These are phyloP conservation scores for Rhodotorula sp. DNA, from an alignment of 1,284 basidiomycete species.

Conservation along the genomic window DNA sequence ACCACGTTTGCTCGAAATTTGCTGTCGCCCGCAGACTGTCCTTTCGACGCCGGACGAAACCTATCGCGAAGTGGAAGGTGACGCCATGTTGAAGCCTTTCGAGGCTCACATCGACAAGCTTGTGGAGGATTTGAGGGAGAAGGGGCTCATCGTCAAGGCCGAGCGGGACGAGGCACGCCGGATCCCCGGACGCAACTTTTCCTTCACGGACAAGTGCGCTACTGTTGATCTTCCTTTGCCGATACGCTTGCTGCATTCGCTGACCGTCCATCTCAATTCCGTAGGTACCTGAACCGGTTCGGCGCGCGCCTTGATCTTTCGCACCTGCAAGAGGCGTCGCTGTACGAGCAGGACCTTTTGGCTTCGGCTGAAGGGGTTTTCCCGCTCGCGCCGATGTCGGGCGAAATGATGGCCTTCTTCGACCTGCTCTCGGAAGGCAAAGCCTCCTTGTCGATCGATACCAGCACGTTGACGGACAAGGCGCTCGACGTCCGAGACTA, in stretches of 20 bases:
- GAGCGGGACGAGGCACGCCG: slow-evolving; percentile 44
- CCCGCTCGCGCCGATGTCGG: slow-evolving; percentile 68
- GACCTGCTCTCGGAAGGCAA: slow-evolving; percentile 68
- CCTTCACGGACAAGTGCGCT: slow-evolving; percentile 20
- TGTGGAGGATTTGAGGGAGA: slow-evolving; percentile 45
- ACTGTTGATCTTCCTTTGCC: background rate
- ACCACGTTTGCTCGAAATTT: background rate
- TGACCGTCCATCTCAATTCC: background rate
- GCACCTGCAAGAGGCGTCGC: slow-evolving; percentile 7
- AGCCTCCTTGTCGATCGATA: slow-evolving; percentile 66
- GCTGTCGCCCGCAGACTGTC: slow-evolving; percentile 60
- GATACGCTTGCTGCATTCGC: background rate
- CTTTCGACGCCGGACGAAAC: slow-evolving; percentile 65
- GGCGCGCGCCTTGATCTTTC: slow-evolving; percentile 8
- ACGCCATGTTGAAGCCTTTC: slow-evolving; percentile 58
- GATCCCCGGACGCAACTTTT: slow-evolving; percentile 28
- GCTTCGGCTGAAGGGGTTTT: slow-evolving; percentile 59
- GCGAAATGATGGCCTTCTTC: slow-evolving; percentile 67
- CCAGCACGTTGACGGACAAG: slow-evolving; percentile 40
- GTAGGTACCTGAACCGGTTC: slow-evolving; percentile 25
- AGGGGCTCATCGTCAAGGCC: slow-evolving; percentile 43
- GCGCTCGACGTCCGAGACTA: slow-evolving; percentile 51
- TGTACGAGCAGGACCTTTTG: slow-evolving; percentile 37
- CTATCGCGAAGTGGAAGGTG: slow-evolving; percentile 63
- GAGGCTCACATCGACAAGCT: slow-evolving; percentile 56